phyloP scores from a whole-genome alignment of 495 filamentous ascomycete genomes.

The Hypoxylon rickii region DNA sequence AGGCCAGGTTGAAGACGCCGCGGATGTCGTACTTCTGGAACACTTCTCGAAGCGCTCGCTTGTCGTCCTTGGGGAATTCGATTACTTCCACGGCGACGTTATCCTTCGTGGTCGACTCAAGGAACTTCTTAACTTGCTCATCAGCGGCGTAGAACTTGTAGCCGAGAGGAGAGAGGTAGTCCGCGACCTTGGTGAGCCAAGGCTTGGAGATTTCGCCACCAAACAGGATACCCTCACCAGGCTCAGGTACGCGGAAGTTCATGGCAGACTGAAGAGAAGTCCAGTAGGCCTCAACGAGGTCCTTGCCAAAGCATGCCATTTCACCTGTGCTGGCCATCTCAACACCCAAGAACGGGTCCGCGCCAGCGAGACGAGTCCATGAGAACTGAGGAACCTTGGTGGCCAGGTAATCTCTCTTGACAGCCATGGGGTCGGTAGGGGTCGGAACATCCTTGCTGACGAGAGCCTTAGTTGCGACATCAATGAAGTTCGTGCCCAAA shows the following conservation, averaged over 20 bases:
- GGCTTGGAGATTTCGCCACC: slow-evolving; percentile 76
- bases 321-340: slow-evolving; percentile 98
- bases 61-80: slow-evolving; percentile 96
- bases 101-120: slow-evolving; percentile 71
- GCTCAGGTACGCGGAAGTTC: slow-evolving; percentile 96
- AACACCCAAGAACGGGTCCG: slow-evolving; percentile 95
- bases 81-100: slow-evolving; percentile 81
- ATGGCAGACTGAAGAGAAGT: slow-evolving; percentile 93
- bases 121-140: slow-evolving; percentile 74
- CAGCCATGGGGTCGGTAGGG: slow-evolving; percentile 84
- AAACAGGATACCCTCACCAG: slow-evolving; percentile 91
- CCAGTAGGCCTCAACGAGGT: slow-evolving; percentile 97
- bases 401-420: slow-evolving; percentile 87
- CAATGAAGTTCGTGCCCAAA: slow-evolving; percentile 95
- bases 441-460: slow-evolving; percentile 84
- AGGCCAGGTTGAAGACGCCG: slow-evolving; percentile 94
- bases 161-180: slow-evolving; percentile 82
- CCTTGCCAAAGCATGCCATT: slow-evolving; percentile 96
- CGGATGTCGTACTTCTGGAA: slow-evolving; percentile 97
- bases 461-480: slow-evolving; percentile 92
- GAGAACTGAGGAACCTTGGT: slow-evolving; percentile 99
- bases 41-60: slow-evolving; percentile 90
- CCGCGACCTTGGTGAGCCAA: slow-evolving; percentile 72
- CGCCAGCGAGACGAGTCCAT: slow-evolving; percentile 97
- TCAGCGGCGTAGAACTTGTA: slow-evolving; percentile 94